Evolutionary conservation across 371 early-diverging fungal species (phyloP), one percentile per base, ranked within the genome.

Genomic region (Funneliformis caledonium): DNA sequence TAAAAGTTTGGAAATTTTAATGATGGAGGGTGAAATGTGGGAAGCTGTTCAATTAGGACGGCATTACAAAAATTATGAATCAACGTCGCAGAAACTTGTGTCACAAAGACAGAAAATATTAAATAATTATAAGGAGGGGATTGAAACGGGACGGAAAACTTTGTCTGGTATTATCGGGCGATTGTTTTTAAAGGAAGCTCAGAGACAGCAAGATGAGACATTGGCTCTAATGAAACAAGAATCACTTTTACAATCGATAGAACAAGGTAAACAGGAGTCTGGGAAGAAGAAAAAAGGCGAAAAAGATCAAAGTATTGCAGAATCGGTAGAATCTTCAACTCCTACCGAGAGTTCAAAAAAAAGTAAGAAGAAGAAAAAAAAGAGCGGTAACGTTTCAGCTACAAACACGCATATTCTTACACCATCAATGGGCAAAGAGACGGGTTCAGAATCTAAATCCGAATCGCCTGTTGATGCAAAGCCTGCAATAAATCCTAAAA

Each of bases 21-120:
- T 93, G 88, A 89, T 90, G 61, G 94, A 94, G 81, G 94, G 91
- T 6, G 93, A 93, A 81, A 88, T 91, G 11, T 83, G 91, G 81
- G 93, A 93, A 75, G 91, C 91, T 0, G 87, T 92, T n/a, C 86
- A 86, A 16, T 86, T 90, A 52, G 82, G 86, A 5, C 82, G 87
- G 50, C 84, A 85, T 52, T 85, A 84, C 19, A 83, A 84, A 33
- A 83, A 87, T 31, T 86, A 88, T 82, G 85, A 87, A 33, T 85
- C 86, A 12, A 80, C 90, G 22, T 85, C 91, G 50, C 81, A 86
- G 16, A 90, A 89, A 73, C 84, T 89, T 22, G 86, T 87, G 68
- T 86, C 89, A 72, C 88, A 88, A 64, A 82, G 93, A 0, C 88
- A 87, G 83, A 85, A 86, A 73, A 82, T 93, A 42, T 83, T 91